Evolutionary conservation across 2,329 filamentous ascomycete species (phyloP), one percentile per base, ranked within the genome.

Genomic region (Pseudocercospora crystallina): DNA sequence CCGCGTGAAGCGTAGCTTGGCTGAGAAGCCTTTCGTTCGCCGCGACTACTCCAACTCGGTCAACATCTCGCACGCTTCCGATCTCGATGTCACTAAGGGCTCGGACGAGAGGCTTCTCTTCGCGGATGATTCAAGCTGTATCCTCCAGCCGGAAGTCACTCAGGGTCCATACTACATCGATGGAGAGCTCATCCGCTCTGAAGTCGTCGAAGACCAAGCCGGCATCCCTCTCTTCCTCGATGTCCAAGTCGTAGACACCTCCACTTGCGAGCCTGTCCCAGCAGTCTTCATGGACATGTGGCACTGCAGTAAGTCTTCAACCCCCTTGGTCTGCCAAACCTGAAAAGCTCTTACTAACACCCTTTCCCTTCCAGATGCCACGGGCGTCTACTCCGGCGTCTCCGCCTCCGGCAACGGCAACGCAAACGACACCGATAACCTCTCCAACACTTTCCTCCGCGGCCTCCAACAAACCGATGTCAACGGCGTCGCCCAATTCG

Each of bases 271-370:
- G 47, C 67, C 72, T 2, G 63, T 76, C 2, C 65, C 71, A 2
- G 64, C 76, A 2, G 65, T 73, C n/a, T 69, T 69, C 53, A 52
- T 76, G 8, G 74, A 77, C 51, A 64, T 73, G 30, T 77, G 75
- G 75, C 57, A 61, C 46, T 53, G 52, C 44, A 49, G 20, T 26
- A 26, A 26, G 20, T 26, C 20, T n/a, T n/a, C n/a, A n/a, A n/a
- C n/a, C n/a, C n/a, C n/a, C n/a, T n/a, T n/a, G n/a, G n/a, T 7
- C 20, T 26, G 4, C 20, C 20, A 4, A 3, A 4, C 20, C 20
- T 7, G 7, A 26, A 26, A 26, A 26, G 4, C 20, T 26, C 7
- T 26, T 7, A 26, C 20, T 26, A 7, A 26, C 20, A 26, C 7
- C 20, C 7, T 7, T 7, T 26, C 7, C 20, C 20, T 26, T 26